Evolutionary conservation across 2,329 filamentous ascomycete species (phyloP), one percentile per base, ranked within the genome.

Genomic region (Ophiosphaerella narmari): DNA sequence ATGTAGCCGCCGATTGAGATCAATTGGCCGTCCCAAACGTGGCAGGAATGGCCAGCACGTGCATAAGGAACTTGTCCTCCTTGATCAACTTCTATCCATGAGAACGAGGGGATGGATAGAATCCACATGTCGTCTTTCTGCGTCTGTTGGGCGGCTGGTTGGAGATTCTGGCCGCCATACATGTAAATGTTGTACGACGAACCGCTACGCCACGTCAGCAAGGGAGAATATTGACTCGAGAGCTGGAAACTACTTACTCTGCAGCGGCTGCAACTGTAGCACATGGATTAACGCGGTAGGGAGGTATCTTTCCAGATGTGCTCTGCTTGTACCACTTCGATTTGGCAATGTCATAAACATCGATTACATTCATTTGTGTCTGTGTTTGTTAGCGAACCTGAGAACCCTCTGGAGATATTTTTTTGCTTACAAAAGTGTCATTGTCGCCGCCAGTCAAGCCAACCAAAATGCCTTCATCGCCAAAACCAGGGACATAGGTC

Each of bases 11-110:
- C 90, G 12, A 93, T 78, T 7, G 87, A 80, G 54, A 94, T 78
- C 86, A 95, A 91, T 70, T 93, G 90, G 50, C 87, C 86, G 13
- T 91, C 87, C 74, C 90, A 93, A 61, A 83, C 82, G 59, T 91
- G 84, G 72, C 90, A 94, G 33, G 85, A 84, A 68, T 93, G 89
- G 0, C 89, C 89, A 1, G 86, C 83, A 46, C 90, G 82, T 3
- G 78, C 87, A 7, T 81, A 73, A 72, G 88, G 67, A 5, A 76
- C 45, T 67, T 83, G 68, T 21, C 23, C 56, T 34, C 14, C 26
- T 41, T 77, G 77, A 52, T 87, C 78, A 21, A 88, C 86, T 63
- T 84, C 75, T 45, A 87, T 87, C 90, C 90, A 94, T 4, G 84
- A 89, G 68, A 95, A 95, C 0, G 86, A 87, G 0, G 90, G 90